Evolutionary conservation across 2,329 filamentous ascomycete genomes (phyloP).

Genomic region (Phoma sp.): DNA sequence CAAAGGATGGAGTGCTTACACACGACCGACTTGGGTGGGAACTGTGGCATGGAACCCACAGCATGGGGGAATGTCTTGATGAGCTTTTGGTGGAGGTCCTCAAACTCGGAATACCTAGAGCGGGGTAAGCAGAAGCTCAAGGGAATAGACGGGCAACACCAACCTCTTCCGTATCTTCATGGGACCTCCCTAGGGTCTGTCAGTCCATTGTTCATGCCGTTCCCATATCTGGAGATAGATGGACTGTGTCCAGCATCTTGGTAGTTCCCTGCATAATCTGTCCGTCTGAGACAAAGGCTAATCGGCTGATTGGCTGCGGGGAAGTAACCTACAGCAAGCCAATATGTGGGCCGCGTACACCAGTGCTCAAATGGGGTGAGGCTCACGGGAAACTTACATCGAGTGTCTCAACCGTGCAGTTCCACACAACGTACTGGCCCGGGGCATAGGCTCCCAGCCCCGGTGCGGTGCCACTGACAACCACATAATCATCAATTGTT

Average conservation of each 20-base stretch:
- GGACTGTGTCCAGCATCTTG: constrained; percentile 7
- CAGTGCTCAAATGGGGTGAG: constrained; percentile 19
- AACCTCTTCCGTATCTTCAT: constrained; percentile 67
- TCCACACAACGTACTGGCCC: constrained; percentile 75
- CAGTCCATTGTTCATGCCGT: constrained; percentile 12
- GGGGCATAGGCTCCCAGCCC: constrained; percentile 74
- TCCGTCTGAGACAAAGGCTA: constrained; percentile 10
- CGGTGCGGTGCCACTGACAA: constrained; percentile 63
- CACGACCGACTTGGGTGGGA: constrained; percentile 90
- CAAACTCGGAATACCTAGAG: constrained; percentile 88
- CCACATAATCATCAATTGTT: constrained; percentile 65
- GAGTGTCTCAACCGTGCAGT: constrained; percentile 84
- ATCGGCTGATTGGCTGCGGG: constrained; percentile 25
- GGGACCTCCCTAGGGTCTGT: constrained; percentile 55
- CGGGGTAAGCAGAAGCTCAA: constrained; percentile 25
- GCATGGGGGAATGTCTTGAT: constrained; percentile 83
- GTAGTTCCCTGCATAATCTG: constrained; percentile 19
- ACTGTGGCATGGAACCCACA: constrained; percentile 80
- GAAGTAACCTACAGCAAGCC: constrained; percentile 9
- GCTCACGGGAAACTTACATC: constrained; percentile 63
- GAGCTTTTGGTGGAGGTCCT: constrained; percentile 76
- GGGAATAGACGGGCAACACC: background rate
- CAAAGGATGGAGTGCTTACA: constrained; percentile 59
- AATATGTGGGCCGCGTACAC: constrained; percentile 20
- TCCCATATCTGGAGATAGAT: constrained; percentile 2